Conservation (phyloP, 495 filamentous ascomycete genomes). For the Penicillium desertorum region DNA sequence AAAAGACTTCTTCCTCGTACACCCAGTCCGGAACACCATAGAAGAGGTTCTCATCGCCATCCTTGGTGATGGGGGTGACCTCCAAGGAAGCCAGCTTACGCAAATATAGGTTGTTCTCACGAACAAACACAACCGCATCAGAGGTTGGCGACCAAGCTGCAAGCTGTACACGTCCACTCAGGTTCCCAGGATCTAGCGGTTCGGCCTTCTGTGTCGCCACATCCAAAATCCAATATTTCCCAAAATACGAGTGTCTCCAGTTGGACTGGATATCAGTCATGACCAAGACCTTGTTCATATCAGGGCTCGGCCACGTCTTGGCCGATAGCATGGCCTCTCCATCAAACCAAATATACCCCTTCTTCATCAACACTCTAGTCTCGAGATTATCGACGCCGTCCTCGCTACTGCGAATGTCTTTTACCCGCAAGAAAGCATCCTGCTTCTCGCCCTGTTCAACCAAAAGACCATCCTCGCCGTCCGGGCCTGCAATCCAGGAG, state of each 20-base stretch:
- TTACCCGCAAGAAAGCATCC: slow-evolving; percentile 77
- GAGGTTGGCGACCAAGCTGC: slow-evolving; percentile 88
- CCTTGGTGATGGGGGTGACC: slow-evolving; percentile 74
- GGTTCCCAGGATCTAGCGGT: slow-evolving; percentile 69
- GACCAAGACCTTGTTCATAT: slow-evolving; percentile 81
- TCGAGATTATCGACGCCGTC: slow-evolving; percentile 43
- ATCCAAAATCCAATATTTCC: slow-evolving; percentile 90
- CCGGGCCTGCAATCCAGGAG: slow-evolving; percentile 82
- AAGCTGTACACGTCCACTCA: slow-evolving; percentile 71
- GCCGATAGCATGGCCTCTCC: slow-evolving; percentile 50
- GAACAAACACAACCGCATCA: slow-evolving; percentile 79
- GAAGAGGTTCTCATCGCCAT: slow-evolving; percentile 84
- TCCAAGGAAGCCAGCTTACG: slow-evolving; percentile 62
- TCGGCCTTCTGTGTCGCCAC: slow-evolving; percentile 77
- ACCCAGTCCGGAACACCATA: slow-evolving; percentile 99
- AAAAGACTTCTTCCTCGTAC: slow-evolving; percentile 94
- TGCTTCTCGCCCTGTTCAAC: slow-evolving; percentile 60
- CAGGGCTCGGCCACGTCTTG: slow-evolving; percentile 71
- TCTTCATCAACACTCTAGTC: slow-evolving; percentile 72
- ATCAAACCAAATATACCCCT: slow-evolving; percentile 57
- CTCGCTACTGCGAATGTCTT: slow-evolving; percentile 70
- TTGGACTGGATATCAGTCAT: slow-evolving; percentile 67
- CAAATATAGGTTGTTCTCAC: slow-evolving; percentile 84
- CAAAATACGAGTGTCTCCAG: slow-evolving; percentile 87
- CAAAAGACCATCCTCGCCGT: slow-evolving; percentile 83